Evolutionary conservation across 2,329 filamentous ascomycete species (phyloP), one percentile per base, ranked within the genome.

Genomic region (Emergomyces orientalis): DNA sequence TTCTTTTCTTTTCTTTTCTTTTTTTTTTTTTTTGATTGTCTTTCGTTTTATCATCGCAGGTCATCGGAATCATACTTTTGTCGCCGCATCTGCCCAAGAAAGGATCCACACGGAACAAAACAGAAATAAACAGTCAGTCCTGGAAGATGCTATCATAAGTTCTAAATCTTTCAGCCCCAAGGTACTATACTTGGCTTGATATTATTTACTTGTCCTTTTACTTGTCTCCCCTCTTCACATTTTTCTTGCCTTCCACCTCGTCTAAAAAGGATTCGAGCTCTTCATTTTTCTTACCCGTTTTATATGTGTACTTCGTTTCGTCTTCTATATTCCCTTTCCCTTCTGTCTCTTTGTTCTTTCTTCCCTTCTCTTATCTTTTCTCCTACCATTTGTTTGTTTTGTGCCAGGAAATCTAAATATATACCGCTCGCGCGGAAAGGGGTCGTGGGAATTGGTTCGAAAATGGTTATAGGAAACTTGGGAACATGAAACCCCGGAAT

Each of bases 351-450:
- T n/a, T n/a, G n/a, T n/a, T n/a, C n/a, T n/a, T n/a, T 59, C 60
- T 67, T 52, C 39, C 60, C 63, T 63, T 62, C 60, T 64, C 51
- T 56, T 62, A 49, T 63, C 45, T 55, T 60, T 67, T 64, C 9
- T 49, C 11, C 13, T 3, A 14, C n/a, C 3, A 9, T 59, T 65
- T 63, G 60, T 63, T 34, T 67, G 62, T 65, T 62, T 63, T 58
- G 63, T 64, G 61, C 39, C 59, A n/a, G 52, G 37, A 59, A 56
- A 41, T 62, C 65, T 64, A 61, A 64, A 51, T 43, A 62, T 63
- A 57, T 60, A 64, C 65, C 65, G 65, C 65, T 64, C 65, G 61
- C 64, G 65, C 65, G 65, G 65, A 63, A 60, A 56, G 65, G 61
- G 63, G 64, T 62, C 30, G 54, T 55, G 65, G 65, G 19, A 60